Percentiles rank a stretch among this genome's conserved stretches.
phyloP scores from a whole-genome alignment of 306 rosid genomes.

The Prunus fruticosa region DNA sequence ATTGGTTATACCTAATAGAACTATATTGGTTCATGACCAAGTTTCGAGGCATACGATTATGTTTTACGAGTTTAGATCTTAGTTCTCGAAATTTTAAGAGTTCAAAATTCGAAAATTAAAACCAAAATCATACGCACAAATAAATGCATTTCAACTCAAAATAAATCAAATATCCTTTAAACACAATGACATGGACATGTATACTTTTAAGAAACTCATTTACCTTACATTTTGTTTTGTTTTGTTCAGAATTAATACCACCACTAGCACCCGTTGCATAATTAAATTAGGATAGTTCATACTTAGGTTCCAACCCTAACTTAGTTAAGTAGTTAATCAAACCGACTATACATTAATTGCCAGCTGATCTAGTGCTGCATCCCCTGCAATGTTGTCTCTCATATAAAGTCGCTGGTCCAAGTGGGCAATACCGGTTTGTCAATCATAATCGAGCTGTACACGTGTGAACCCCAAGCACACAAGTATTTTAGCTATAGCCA shows the following conservation, averaged over 20 bases:
- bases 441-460: conserved; percentile 50
- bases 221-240: too few relatives aligned
- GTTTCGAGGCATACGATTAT: background rate
- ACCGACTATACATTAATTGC: background rate
- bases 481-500: background rate
- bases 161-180: too few relatives aligned
- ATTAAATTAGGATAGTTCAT: too few relatives aligned
- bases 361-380: conserved; percentile 3
- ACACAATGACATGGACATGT: too few relatives aligned
- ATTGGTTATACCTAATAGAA: background rate
- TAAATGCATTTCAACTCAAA: too few relatives aligned
- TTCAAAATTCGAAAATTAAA: background rate
- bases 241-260: too few relatives aligned
- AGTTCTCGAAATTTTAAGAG: background rate
- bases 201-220: too few relatives aligned
- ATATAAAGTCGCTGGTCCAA: conserved; percentile 8
- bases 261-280: too few relatives aligned
- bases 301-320: background rate
- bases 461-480: conserved; percentile 39
- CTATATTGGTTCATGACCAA: background rate
- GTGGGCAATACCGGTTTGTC: conserved; percentile 19
- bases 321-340: background rate
- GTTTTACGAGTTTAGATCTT: background rate
- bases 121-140: too few relatives aligned
- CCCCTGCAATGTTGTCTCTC: background rate